A percentile compares a stretch with the other conserved stretches of the same genome.
phyloP scores from a whole-genome alignment of 202 grass and related monocot species.

The Alloteropsis angusta region DNA sequence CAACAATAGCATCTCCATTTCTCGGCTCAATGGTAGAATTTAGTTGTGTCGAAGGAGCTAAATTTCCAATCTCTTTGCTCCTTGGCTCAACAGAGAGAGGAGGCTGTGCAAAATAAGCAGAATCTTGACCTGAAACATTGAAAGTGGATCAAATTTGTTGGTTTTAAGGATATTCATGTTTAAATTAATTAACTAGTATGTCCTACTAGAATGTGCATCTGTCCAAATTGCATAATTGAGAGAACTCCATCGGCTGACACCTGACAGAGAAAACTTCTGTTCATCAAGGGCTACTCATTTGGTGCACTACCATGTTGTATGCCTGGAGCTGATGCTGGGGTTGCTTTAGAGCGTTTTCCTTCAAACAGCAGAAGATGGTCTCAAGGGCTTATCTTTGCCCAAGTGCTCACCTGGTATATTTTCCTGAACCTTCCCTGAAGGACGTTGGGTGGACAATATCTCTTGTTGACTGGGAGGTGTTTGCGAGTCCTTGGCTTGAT shows the following conservation, averaged over 20 bases:
- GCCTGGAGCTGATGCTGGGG: neutral
- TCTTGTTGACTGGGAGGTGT: neutral
- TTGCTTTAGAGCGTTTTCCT: neutral
- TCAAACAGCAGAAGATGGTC: conserved; percentile 2
- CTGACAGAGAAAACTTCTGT: neutral
- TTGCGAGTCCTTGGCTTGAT: conserved; percentile 17
- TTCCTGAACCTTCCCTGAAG: neutral
- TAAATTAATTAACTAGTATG: neutral
- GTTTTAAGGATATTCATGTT: neutral
- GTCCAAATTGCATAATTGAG: neutral
- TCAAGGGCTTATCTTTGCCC: neutral
- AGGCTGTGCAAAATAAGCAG: neutral
- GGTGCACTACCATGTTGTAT: neutral
- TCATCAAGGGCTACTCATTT: neutral
- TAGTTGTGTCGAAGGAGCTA: neutral
- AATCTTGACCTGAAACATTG: conserved; percentile 19
- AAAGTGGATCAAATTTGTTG: neutral
- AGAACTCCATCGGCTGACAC: neutral
- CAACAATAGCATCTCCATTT: neutral
- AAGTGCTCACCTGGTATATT: neutral
- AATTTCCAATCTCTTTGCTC: neutral
- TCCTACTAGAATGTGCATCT: neutral
- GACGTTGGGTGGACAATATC: neutral
- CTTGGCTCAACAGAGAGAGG: neutral
- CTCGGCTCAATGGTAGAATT: neutral